Evolutionary conservation across 176 grass and related monocot genomes (phyloP), one percentile per base, ranked within the genome.

Genomic region (Rhipidocladum racemiflorum): DNA sequence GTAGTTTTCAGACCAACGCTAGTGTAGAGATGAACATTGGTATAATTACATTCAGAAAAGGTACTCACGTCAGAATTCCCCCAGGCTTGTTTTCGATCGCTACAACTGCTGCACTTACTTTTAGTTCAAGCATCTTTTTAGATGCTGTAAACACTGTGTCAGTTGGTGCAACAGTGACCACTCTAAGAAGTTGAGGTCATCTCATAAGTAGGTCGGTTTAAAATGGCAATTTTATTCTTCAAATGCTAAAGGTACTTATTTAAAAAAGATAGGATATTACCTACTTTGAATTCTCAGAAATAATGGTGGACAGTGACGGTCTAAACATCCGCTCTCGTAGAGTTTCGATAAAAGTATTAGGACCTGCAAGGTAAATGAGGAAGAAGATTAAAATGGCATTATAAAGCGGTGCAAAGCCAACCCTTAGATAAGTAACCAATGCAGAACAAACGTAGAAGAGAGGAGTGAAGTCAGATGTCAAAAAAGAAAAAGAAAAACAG

Each of bases 281-380:
- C 92, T 95, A 99, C 96, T 99, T 99, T 95, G 92, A 85, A 95
- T 99, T 93, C 85, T 99, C 92, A 84, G 89, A 78, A 46, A 99
- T 95, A 59, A 99, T 93, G 30, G 96, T 99, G 34, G 90, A 91
- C 65, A 95, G 76, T 42, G 96, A 88, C 65, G 96, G 96, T 79
- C 23, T 93, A 87, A 99, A 93, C 92, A 99, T 99, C 76, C 76
- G 54, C 46, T 95, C 92, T 62, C 91, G 90, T 74, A 99, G 91
- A 65, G 88, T 95, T 89, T 99, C 96, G 74, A 99, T 91, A 89
- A 99, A 99, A 79, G 91, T 93, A 72, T 95, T 95, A 34, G 96
- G 90, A 68, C 96, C 96, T 99, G 80, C 30, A 93, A 74, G 83
- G 23, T 63, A 81, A 54, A 87, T 53, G 21, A 65, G 42, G 25